Percentiles rank a stretch among this genome's conserved stretches.
These are phyloP conservation scores for Carex littledalei DNA, from an alignment of 176 grass and related monocot genomes.

Conservation along the genomic window DNA sequence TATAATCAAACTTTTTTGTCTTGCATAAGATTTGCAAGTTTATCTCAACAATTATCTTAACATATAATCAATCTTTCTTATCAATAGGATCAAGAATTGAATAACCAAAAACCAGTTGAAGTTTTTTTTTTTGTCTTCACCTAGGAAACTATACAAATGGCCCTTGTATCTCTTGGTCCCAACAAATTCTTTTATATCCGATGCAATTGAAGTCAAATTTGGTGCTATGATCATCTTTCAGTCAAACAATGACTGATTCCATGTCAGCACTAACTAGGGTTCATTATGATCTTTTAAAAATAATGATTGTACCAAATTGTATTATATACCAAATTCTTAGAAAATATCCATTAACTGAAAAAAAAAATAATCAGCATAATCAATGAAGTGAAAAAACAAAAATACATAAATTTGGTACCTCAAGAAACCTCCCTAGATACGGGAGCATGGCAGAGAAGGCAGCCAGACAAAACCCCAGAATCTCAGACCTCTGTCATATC, in stretches of 20 bases:
- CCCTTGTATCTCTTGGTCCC: neutral
- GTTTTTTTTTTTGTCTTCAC: neutral
- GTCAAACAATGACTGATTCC: neutral
- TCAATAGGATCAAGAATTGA: neutral
- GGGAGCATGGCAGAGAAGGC: slow-evolving; percentile 71
- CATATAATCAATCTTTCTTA: neutral
- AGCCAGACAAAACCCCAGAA: slow-evolving; percentile 60
- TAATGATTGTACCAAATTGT: neutral
- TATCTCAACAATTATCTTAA: neutral
- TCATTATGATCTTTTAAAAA: neutral
- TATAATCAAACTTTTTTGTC: neutral
- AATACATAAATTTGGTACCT: slow-evolving; percentile 37
- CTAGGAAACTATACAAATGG: neutral
- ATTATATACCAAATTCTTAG: neutral
- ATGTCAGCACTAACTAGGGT: neutral
- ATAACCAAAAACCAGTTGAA: neutral
- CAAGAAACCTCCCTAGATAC: slow-evolving; percentile 78
- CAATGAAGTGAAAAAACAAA: neutral
- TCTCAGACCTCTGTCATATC: slow-evolving; percentile 64
- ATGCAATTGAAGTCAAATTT: neutral
- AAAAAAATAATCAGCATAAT: neutral
- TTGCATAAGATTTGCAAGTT: neutral
- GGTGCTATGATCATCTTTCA: neutral
- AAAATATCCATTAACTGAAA: neutral
- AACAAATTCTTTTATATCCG: neutral